phyloP scores from a whole-genome alignment of 371 early-diverging fungal genomes.

The Mucor velutinosus region DNA sequence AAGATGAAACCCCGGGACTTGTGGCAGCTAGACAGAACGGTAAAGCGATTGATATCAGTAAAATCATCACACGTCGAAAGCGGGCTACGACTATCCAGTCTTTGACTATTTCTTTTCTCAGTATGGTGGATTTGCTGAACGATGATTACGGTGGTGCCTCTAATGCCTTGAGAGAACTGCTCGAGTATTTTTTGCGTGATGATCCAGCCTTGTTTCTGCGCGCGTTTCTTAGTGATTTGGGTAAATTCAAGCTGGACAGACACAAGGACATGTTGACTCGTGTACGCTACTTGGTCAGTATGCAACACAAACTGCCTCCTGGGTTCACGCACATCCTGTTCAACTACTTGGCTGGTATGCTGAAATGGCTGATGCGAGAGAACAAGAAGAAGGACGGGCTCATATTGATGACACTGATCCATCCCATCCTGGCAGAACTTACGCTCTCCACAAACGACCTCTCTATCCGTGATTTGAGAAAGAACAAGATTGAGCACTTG shows the following conservation, averaged over 20 bases:
- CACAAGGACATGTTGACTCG: slow-evolving; percentile 52
- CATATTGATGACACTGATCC: slow-evolving; percentile 43
- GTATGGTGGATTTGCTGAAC: slow-evolving; percentile 57
- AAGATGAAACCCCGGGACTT: slow-evolving; percentile 14
- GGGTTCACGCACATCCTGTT: slow-evolving; percentile 59
- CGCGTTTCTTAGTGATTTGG: slow-evolving; percentile 57
- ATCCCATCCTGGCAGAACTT: slow-evolving; percentile 60
- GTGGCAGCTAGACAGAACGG: slow-evolving; percentile 6
- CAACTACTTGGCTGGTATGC: slow-evolving; percentile 67
- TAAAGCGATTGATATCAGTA: slow-evolving; percentile 23
- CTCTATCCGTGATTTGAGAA: slow-evolving; percentile 61
- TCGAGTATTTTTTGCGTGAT: slow-evolving; percentile 58
- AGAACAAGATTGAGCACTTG: slow-evolving; percentile 65
- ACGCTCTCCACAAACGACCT: slow-evolving; percentile 62
- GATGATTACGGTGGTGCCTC: slow-evolving; percentile 54
- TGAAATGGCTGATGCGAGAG: slow-evolving; percentile 63
- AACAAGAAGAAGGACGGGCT: slow-evolving; percentile 40
- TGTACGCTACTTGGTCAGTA: slow-evolving; percentile 49
- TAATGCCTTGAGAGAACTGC: slow-evolving; percentile 45
- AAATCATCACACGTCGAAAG: slow-evolving; percentile 38
- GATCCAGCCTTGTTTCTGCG: slow-evolving; percentile 63
- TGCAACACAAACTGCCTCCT: slow-evolving; percentile 59
- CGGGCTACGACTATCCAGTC: slow-evolving; percentile 52
- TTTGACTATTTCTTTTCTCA: slow-evolving; percentile 49
- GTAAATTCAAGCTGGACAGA: slow-evolving; percentile 38